Evolutionary conservation across 1,139 yeast species (phyloP).

Genomic region (Suhomyces panamericanus): DNA sequence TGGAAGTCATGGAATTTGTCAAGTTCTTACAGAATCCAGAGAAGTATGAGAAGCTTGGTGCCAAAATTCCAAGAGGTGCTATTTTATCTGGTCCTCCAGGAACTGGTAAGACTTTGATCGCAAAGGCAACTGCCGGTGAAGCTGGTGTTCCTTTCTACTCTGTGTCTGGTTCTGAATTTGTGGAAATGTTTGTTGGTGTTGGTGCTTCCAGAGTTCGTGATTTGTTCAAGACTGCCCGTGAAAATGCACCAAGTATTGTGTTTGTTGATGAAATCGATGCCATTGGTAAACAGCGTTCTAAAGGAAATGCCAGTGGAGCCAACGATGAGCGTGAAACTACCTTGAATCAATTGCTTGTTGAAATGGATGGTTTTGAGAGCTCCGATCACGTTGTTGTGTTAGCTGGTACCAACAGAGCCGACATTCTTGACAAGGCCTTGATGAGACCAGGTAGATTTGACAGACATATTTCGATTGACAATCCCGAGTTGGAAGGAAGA

Average conservation of each 20-base stretch:
- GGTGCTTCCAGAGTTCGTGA: constrained; percentile 98
- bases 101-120: constrained; percentile 95
- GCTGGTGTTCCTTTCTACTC: constrained; percentile 96
- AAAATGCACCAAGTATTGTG: constrained; percentile 88
- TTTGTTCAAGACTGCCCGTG: constrained; percentile 86
- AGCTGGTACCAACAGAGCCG: constrained; percentile 97
- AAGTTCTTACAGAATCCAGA: constrained; percentile 85
- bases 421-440: constrained; percentile 86
- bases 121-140: constrained; percentile 99
- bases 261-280: constrained; percentile 98
- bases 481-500: constrained; percentile 92
- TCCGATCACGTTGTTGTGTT: constrained; percentile 92
- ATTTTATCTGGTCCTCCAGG: constrained; percentile 99
- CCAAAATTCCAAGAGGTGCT: constrained; percentile 97
- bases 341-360: constrained; percentile 89
- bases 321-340: constrained; percentile 98
- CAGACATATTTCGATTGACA: constrained; percentile 86
- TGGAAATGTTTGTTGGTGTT: constrained; percentile 98
- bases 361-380: constrained; percentile 94
- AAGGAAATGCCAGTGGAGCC: constrained; percentile 80
- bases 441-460: constrained; percentile 98
- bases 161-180: constrained; percentile 97
- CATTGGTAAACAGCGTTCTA: constrained; percentile 90
- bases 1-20: constrained; percentile 96
- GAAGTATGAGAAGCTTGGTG: constrained; percentile 89